Evolutionary conservation across 345 rosid genomes (phyloP), one percentile per base, ranked within the genome.

Genomic region (Barbarea vulgaris): DNA sequence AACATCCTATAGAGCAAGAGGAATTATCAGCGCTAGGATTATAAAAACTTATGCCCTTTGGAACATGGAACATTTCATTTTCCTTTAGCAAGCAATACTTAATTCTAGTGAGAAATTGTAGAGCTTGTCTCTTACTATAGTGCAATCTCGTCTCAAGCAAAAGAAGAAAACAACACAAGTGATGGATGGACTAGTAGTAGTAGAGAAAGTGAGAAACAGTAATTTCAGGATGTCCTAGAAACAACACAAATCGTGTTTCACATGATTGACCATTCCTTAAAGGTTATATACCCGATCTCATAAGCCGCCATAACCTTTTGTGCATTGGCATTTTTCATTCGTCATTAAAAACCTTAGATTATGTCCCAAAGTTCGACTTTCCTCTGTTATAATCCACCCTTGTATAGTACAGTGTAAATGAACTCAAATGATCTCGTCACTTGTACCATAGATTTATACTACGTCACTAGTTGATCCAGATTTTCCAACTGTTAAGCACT

Each of bases 61-160:
- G 96, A 76, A 89, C 90, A 80, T 66, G 67, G 54, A 88, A 60
- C 64, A 93, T 82, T 19, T 94, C 94, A 77, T 93, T 84, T 75
- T 91, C 93, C 98, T 89, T 77, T 77, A 74, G 61, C 5, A 53
- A 27, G 14, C 27, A 53, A 69, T 27, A 73, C 36, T 33, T 7
- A 33, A 33, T 33, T 33, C 9, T 33, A 33, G 8, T 11, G 9
- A 50, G 25, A 22, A 17, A 24, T 19, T 9, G 17, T 34, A 27
- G 6, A 36, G 62, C 39, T 17, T 11, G 12, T 57, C 11, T 36
- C 3, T 0, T 2, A 34, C 11, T 34, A 34, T 34, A 9, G 12
- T 9, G 37, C 37, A 10, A 34, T 6, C 27, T 28, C 6, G 19
- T 54, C 27, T 50, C 14, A 19, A 50, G 27, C 25, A 9, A 9